Evolutionary conservation across 176 grass and related monocot genomes (phyloP), one percentile per base, ranked within the genome.

Genomic region (Aechmea fasciata): DNA sequence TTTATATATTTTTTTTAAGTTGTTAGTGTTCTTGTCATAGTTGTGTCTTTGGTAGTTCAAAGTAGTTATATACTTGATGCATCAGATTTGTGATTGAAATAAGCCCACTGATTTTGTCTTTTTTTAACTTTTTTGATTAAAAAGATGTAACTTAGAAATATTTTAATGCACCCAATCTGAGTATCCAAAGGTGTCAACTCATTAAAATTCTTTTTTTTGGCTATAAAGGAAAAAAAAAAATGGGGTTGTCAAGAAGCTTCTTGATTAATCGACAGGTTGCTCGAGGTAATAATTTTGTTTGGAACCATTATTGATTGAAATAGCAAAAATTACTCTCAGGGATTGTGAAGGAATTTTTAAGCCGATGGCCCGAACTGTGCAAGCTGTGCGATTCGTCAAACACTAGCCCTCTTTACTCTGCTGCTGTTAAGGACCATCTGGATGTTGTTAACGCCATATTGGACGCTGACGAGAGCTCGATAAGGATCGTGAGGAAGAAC

Each of bases 381-480:
- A 88, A 76, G 47, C 66, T 81, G 33, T 90, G 87, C 13, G 77
- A 99, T 81, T 87, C 82, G 13, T 85, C 94, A 62, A 99, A 93
- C 41, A 99, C 86, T 54, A 88, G 86, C 11, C 77, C 94, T 14
- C 89, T 99, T 26, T 99, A 99, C 75, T 99, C 94, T 0, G 94
- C 94, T 57, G 94, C 94, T 22, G 82, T 92, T 10, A 90, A 81
- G 78, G 84, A 99, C 20, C 89, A 99, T 71, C 54, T 99, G 75
- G 89, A 99, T 26, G 86, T 99, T 20, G 89, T 99, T 48, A 90
- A 90, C 79, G 79, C 82, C 22, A 99, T 99, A 78, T 57, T 99
- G 41, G 84, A 90, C 67, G 61, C 57, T 10, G 87, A 93, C 69
- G 72, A 82, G 50, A 87, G 67, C 52, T 77, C 81, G 50, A 41